phyloP scores from a whole-genome alignment of 2,329 filamentous ascomycete genomes.

The Aspergillus puulaauensis region DNA sequence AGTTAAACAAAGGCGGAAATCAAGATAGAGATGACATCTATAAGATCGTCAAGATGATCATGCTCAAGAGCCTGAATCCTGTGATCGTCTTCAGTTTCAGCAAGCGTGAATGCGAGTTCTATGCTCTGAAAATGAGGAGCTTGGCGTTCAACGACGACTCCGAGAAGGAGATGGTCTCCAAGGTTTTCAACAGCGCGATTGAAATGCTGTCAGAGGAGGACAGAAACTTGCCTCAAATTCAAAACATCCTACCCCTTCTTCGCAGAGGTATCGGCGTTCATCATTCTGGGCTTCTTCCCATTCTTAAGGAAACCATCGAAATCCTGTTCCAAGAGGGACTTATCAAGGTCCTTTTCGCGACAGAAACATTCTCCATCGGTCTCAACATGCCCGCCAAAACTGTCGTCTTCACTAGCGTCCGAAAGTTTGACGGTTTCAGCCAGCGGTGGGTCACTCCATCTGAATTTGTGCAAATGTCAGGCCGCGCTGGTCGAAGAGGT shows the following conservation, averaged over 20 bases:
- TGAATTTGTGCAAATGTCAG: slow-evolving; percentile 99
- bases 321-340: slow-evolving; percentile 97
- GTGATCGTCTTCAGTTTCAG: slow-evolving; percentile 99
- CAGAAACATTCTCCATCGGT: slow-evolving; percentile 97
- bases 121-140: slow-evolving; percentile 81
- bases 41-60: slow-evolving; percentile 99
- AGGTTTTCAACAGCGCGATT: slow-evolving; percentile 91
- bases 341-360: slow-evolving; percentile 97
- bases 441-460: slow-evolving; percentile 85
- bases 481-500: slow-evolving; percentile 92
- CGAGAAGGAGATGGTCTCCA: slow-evolving; percentile 89
- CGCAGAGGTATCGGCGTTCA: slow-evolving; percentile 94
- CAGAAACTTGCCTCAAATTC: slow-evolving; percentile 82
- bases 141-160: slow-evolving; percentile 95
- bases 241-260: slow-evolving; percentile 83
- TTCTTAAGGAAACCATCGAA: slow-evolving; percentile 97
- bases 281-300: slow-evolving; percentile 91
- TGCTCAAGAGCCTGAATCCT: slow-evolving; percentile 94
- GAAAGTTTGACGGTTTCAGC: slow-evolving; percentile 85
- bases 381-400: slow-evolving; percentile 99
- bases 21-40: slow-evolving; percentile 78
- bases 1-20: slow-evolving; percentile 79
- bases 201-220: slow-evolving; percentile 91
- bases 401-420: slow-evolving; percentile 96
- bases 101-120: slow-evolving; percentile 91